Evolutionary conservation across 306 rosid species (phyloP), one percentile per base, ranked within the genome.

Genomic region (Oxytropis ochrocephala): DNA sequence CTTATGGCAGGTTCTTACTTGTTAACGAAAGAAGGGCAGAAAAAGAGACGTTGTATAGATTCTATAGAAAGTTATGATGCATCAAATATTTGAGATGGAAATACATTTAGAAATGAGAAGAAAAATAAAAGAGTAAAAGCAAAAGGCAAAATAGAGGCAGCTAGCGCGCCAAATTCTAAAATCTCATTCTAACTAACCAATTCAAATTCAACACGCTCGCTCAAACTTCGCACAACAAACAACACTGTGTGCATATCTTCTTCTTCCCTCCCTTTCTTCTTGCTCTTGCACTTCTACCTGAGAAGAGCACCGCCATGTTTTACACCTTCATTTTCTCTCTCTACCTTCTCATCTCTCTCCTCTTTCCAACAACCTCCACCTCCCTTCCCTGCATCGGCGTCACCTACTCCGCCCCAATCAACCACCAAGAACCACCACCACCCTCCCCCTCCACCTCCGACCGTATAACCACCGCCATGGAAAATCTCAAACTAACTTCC

Each of bases 351-450:
- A 70, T 70, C 84, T 67, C 70, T 7, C 77, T 65, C 49, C 69
- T 76, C 72, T 24, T 24, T 2, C 51, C 78, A 4, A 42, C 13
- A 35, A 64, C 58, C 65, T 10, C 77, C 78, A 19, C 86, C 8
- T 51, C 91, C 5, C 53, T 73, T 12, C 68, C 89, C 8, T 33
- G 58, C 58, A 49, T 88, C 52, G 98, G 92, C 21, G 82, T 75
- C 74, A 89, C 90, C 24, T 84, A 73, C 86, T 80, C 84, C 8
- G 18, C 70, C 21, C 6, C 72, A 64, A 11, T 78, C 52, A 14
- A 52, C 72, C 51, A 35, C 53, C 49, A 38, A 38, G 14, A 19
- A 3, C 19, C 81, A 64, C 38, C 21, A 1, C 3, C 27, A 1
- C 55, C 43, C 0, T 52, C 44, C 33, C 32, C 80, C 64, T 69